Evolutionary conservation across 495 filamentous ascomycete species (phyloP), one percentile per base, ranked within the genome.

Genomic region (Cetradonia linearis): DNA sequence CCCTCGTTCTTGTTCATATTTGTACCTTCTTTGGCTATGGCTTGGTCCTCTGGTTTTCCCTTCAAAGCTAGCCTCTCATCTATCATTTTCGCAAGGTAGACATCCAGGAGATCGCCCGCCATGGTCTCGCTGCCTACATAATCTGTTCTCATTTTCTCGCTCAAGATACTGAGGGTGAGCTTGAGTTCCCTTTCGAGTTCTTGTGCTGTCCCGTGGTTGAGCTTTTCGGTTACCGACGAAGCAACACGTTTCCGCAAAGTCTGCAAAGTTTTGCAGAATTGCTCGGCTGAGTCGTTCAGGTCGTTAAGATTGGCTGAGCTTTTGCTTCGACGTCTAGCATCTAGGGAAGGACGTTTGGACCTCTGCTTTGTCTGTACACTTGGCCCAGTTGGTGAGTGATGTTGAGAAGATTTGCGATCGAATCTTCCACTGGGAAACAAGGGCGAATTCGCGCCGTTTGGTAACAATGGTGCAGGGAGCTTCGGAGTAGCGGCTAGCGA

Each of bases 221-320:
- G 64, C 33, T 66, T 69, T 42, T 91, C 81, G 2, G 79, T 72
- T 34, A 82, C 80, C 14, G 80, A 81, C 14, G 81, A 82, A 27
- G 81, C 72, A 9, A 96, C 78, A 67, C 88, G 89, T 72, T 90
- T 92, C 18, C 93, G 81, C 67, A 94, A 96, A 2, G 84, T 81
- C 54, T 86, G 82, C 8, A 98, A 77, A 6, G 84, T 84, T 30
- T 86, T 86, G 64, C 86, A 89, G 0, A 90, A 76, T 62, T 91
- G 86, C 64, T 93, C 87, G 1, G 87, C 92, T 8, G 87, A 84
- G 72, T 82, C 82, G 65, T 83, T 83, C 7, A 95, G 75, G 55
- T 65, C 61, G 40, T 60, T 63, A 20, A 64, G 70, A 59, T 78
- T 77, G 36, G 70, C 72, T 56, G 75, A 72, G 61, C 75, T 75